phyloP scores from a whole-genome alignment of 805 yeast species.

The Henningerozyma blattae region DNA sequence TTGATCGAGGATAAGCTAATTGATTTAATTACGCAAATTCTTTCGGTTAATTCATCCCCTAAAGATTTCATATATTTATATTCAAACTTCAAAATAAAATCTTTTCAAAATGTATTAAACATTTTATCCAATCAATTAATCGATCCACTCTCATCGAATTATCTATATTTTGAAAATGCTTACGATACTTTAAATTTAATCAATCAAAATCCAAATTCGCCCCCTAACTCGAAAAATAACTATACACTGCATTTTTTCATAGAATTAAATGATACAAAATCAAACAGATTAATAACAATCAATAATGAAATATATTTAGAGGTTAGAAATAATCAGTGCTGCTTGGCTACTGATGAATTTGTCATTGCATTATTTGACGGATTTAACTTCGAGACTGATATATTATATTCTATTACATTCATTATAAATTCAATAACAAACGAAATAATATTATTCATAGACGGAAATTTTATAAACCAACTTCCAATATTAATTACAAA shows the following conservation, averaged over 20 bases:
- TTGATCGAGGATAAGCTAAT: constrained; percentile 3
- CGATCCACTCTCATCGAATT: constrained; percentile 14
- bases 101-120: constrained; percentile 6
- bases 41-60: constrained; percentile 11
- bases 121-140: constrained; percentile 8
- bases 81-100: constrained; percentile 2
- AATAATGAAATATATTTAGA: constrained; percentile 17
- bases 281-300: constrained; percentile 20
- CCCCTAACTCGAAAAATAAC: neutral
- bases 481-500: constrained; percentile 11
- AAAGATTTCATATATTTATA: constrained; percentile 13
- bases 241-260: constrained; percentile 22
- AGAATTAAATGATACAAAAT: constrained; percentile 17
- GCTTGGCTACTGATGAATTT: constrained; percentile 20
- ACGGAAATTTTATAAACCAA: constrained; percentile 12
- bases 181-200: constrained; percentile 9
- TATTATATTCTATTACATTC: constrained; percentile 11
- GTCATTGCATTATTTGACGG: constrained; percentile 19
- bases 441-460: constrained; percentile 12
- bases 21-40: constrained; percentile 10
- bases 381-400: constrained; percentile 14
- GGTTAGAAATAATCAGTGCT: constrained; percentile 17
- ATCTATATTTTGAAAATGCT: constrained; percentile 21
- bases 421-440: constrained; percentile 4
- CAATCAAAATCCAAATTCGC: neutral